These are phyloP conservation scores for Cystobasidiaceae sp. DNA, from an alignment of 1,284 basidiomycete species.

Conservation along the genomic window DNA sequence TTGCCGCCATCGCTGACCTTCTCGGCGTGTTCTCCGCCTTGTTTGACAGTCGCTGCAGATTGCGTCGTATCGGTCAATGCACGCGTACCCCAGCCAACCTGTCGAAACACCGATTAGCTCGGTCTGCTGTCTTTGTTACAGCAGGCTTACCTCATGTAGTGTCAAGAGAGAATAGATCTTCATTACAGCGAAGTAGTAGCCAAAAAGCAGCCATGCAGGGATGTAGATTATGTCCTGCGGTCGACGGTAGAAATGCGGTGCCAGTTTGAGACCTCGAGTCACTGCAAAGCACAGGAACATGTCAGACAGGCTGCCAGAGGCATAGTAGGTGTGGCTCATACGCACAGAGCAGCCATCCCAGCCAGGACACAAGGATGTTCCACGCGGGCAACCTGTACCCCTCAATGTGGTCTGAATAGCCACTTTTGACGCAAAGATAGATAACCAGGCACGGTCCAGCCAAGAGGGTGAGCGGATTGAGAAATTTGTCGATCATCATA, in stretches of 20 bases:
- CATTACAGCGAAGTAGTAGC: slow-evolving; percentile 83
- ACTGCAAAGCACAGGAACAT: slow-evolving; percentile 47
- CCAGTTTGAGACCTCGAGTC: slow-evolving; percentile 76
- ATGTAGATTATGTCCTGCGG: slow-evolving; percentile 82
- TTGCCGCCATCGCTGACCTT: no score
- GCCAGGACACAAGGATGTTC: slow-evolving; percentile 52
- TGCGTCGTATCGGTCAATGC: neutral
- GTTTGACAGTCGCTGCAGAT: neutral
- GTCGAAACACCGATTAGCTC: no score
- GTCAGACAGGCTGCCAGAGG: no score
- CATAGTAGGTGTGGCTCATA: no score
- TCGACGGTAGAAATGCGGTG: slow-evolving; percentile 78
- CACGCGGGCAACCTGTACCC: slow-evolving; percentile 87
- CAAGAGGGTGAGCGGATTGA: slow-evolving; percentile 82
- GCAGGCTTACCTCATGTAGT: slow-evolving; percentile 63
- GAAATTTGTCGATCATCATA: slow-evolving; percentile 87
- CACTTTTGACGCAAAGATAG: slow-evolving; percentile 71
- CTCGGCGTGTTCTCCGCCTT: neutral
- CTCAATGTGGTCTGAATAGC: slow-evolving; percentile 60
- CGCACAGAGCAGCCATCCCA: slow-evolving; percentile 32
- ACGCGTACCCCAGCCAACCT: slow-evolving; percentile 21
- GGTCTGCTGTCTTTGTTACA: no score
- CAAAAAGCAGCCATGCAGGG: slow-evolving; percentile 83
- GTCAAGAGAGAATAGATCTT: slow-evolving; percentile 77
- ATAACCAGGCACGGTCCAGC: slow-evolving; percentile 72